phyloP scores from a whole-genome alignment of 306 rosid species.

The Trichosanthes truncata region DNA sequence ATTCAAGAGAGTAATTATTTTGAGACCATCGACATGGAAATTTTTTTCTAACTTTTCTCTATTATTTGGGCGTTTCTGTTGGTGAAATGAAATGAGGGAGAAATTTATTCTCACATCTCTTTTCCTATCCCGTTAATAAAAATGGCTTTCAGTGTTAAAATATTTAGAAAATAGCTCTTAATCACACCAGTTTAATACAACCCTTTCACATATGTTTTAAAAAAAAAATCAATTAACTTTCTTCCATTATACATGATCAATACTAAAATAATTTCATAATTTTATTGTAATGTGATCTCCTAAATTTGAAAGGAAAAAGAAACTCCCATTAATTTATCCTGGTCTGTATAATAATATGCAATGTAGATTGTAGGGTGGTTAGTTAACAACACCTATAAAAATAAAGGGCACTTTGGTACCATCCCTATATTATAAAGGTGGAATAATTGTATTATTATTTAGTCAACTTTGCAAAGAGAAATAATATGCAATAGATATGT shows the following conservation, averaged over 20 bases:
- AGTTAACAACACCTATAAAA: neutral
- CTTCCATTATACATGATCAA: neutral
- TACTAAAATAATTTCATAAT: neutral
- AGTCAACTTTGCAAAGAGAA: neutral
- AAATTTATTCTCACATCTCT: no score
- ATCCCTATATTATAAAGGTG: neutral
- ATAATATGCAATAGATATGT: neutral
- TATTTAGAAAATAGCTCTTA: no score
- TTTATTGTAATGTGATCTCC: neutral
- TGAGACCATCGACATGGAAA: no score
- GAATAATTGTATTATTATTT: neutral
- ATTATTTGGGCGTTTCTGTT: no score
- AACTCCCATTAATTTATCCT: no score
- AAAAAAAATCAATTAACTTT: neutral
- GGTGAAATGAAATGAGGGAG: no score
- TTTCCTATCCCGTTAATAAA: no score
- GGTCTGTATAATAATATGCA: neutral
- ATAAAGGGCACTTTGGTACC: neutral
- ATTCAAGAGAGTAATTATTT: no score
- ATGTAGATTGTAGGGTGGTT: constrained; percentile 2
- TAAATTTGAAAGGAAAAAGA: neutral
- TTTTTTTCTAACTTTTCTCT: no score
- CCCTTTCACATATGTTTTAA: no score
- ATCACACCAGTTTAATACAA: neutral
- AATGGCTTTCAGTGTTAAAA: no score